Conservation (phyloP, 495 filamentous ascomycete genomes). For the Tuber magnatum region DNA sequence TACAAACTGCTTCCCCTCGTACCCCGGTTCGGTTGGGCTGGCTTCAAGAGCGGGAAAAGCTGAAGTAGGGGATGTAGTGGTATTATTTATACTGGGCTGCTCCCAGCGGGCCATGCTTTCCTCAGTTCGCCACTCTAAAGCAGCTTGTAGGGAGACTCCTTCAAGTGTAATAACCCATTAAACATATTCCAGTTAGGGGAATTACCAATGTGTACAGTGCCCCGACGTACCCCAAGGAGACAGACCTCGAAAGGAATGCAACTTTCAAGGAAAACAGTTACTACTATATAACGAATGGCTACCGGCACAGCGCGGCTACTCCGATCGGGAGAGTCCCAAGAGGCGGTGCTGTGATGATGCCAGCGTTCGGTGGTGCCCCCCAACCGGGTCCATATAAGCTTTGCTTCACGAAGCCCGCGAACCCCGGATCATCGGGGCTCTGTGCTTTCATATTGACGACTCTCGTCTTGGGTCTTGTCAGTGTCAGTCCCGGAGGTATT, state of each 20-base stretch:
- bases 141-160: not conserved
- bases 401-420: slow-evolving; percentile 76
- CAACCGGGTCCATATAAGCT: slow-evolving; percentile 86
- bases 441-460: slow-evolving; percentile 92
- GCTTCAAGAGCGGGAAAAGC: not conserved
- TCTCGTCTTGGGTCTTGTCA: slow-evolving; percentile 82
- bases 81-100: not conserved
- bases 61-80: not conserved
- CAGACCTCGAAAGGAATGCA: not conserved
- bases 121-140: not conserved
- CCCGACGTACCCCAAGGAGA: not conserved
- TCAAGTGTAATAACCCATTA: not conserved
- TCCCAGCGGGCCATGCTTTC: not conserved
- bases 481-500: slow-evolving; percentile 60
- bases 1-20: not conserved
- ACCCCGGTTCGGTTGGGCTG: not conserved
- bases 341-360: no score
- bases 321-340: not conserved
- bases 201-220: not conserved
- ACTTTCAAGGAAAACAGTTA: not conserved
- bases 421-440: slow-evolving; percentile 79
- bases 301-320: not conserved
- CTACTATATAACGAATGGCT: not conserved
- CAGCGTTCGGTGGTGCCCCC: slow-evolving; percentile 91
- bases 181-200: not conserved